Evolutionary conservation across 176 grass and related monocot genomes (phyloP).

Genomic region (Tuctoria greenei): DNA sequence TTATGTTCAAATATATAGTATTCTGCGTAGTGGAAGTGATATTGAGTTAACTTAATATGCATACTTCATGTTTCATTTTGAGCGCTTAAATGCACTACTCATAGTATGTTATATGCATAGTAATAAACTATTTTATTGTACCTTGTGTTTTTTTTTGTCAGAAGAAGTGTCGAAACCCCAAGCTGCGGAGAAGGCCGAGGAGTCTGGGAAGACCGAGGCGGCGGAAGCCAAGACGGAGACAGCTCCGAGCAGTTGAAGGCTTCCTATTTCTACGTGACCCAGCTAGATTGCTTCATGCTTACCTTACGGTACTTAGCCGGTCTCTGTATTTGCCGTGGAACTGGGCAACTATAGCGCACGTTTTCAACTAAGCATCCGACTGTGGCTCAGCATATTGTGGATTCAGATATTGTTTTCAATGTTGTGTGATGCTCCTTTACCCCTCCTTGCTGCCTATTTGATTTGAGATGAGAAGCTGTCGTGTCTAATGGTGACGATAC

Average conservation of each 20-base stretch:
- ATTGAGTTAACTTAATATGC: not conserved
- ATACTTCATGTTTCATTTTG: not conserved
- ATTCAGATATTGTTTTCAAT: conserved; percentile 21
- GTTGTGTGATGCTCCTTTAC: conserved; percentile 6
- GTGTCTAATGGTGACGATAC: not conserved
- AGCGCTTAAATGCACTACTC: not conserved
- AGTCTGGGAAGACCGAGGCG: conserved; percentile 15
- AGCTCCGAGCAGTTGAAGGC: conserved; percentile 37
- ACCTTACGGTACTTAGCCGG: not conserved
- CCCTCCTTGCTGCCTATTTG: not conserved
- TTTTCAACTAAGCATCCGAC: conserved; percentile 5
- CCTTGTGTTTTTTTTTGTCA: conserved; percentile 10
- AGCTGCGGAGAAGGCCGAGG: conserved; percentile 33
- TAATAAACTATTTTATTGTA: not conserved
- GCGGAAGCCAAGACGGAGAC: conserved; percentile 36
- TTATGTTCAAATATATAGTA: not conserved
- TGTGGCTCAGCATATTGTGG: conserved; percentile 25
- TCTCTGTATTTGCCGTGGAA: conserved; percentile 3
- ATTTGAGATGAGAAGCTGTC: not conserved
- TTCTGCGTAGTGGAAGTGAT: not conserved
- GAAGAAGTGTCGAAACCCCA: conserved; percentile 53
- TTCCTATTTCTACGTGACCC: conserved; percentile 13
- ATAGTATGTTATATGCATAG: not conserved
- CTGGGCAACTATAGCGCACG: not conserved
- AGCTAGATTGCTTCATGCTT: conserved; percentile 11